A percentile compares a stretch with the other conserved stretches of the same genome.
phyloP scores from a whole-genome alignment of 805 yeast genomes.

The Spathaspora arborariae region DNA sequence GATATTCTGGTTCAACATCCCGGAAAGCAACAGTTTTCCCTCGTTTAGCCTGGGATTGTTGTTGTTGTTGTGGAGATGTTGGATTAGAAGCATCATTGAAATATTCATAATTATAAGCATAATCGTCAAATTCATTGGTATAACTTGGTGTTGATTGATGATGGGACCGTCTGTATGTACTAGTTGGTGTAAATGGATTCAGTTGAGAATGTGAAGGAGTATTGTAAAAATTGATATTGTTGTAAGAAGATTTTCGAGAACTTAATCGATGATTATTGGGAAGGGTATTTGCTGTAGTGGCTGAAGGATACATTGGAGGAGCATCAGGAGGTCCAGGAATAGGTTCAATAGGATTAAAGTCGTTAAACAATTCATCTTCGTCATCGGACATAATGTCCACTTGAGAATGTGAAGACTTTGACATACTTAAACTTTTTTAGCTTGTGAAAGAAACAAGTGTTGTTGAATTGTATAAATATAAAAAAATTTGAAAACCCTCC shows the following conservation, averaged over 20 bases:
- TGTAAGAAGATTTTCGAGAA: constrained; percentile 2
- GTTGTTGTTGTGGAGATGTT: neutral
- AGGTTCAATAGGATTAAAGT: constrained; percentile 1
- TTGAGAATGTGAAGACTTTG: neutral
- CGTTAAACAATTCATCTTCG: constrained; percentile 7
- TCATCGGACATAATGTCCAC: constrained; percentile 3
- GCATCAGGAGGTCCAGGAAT: neutral
- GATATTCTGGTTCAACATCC: constrained; percentile 29
- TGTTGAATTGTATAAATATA: no score
- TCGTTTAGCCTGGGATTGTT: neutral
- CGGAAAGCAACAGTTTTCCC: constrained; percentile 27
- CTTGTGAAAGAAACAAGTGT: neutral
- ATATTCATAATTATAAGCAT: neutral
- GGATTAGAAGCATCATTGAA: neutral
- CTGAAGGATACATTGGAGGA: neutral
- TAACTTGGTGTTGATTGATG: constrained; percentile 1
- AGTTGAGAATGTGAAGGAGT: neutral
- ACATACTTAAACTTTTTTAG: neutral
- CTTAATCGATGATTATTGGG: neutral
- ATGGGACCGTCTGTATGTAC: neutral
- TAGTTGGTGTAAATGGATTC: neutral
- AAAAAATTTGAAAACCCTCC: neutral
- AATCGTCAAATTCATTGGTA: neutral
- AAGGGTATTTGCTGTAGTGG: neutral
- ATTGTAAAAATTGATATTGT: neutral